phyloP scores from a whole-genome alignment of 169 alveolate species.

The Plasmodium cynomolgi region DNA sequence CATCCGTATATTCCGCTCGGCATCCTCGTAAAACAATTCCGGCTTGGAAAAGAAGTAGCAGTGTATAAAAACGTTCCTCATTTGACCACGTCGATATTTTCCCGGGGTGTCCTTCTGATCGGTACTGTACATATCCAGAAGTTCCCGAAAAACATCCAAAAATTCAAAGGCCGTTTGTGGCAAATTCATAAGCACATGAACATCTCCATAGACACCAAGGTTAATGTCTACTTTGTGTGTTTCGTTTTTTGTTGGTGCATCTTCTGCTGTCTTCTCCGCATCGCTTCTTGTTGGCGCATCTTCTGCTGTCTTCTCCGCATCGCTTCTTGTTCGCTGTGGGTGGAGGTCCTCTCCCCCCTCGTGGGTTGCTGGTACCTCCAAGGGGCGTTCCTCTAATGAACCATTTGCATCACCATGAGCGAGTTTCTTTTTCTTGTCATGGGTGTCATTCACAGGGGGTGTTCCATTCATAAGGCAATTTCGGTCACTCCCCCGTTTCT shows the following conservation, averaged over 20 bases:
- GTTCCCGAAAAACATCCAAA: slow-evolving; percentile 81
- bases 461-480: background rate
- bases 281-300: background rate
- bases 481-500: background rate
- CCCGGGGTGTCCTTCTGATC: background rate
- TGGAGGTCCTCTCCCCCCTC: background rate
- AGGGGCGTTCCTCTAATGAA: background rate
- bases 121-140: background rate
- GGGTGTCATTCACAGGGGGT: background rate
- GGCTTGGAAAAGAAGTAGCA: slow-evolving; percentile 68
- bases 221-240: slow-evolving; percentile 75
- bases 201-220: slow-evolving; percentile 76
- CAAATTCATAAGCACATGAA: slow-evolving; percentile 91
- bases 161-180: slow-evolving; percentile 91
- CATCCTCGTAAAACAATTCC: slow-evolving; percentile 55
- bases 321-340: no score
- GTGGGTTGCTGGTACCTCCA: background rate
- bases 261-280: background rate
- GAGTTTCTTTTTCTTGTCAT: background rate
- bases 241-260: background rate
- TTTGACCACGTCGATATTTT: background rate
- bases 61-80: slow-evolving; percentile 47
- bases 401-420: background rate
- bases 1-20: slow-evolving; percentile 30
- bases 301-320: background rate